These are phyloP conservation scores for Pichia nakasei DNA, from an alignment of 805 yeast species.

Conservation along the genomic window DNA sequence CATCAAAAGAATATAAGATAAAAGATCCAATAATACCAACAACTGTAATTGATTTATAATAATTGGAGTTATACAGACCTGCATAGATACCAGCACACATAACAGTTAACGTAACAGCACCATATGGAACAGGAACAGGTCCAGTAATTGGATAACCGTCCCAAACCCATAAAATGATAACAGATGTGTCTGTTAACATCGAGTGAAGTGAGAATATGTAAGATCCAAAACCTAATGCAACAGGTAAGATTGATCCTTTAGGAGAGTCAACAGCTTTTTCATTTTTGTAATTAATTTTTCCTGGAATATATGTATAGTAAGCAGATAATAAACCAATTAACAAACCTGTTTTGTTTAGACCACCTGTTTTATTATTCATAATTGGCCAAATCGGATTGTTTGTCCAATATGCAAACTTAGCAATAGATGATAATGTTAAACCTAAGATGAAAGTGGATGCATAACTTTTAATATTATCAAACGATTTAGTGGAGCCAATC, in stretches of 20 bases:
- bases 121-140: constrained; percentile 83
- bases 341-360: constrained; percentile 67
- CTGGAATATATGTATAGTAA: constrained; percentile 37
- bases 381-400: constrained; percentile 97
- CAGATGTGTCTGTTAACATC: constrained; percentile 73
- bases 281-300: not conserved
- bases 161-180: constrained; percentile 94
- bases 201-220: constrained; percentile 65
- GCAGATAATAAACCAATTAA: constrained; percentile 56
- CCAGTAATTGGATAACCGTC: constrained; percentile 84
- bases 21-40: constrained; percentile 43
- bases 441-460: constrained; percentile 61
- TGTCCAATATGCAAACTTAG: constrained; percentile 69
- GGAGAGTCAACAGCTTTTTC: not conserved
- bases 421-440: constrained; percentile 58
- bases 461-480: constrained; percentile 29
- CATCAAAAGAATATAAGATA: constrained; percentile 41
- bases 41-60: constrained; percentile 13
- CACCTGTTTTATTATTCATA: constrained; percentile 79
- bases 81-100: constrained; percentile 49
- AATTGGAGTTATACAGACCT: constrained; percentile 30
- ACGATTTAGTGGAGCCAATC: constrained; percentile 25
- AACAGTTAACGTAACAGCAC: constrained; percentile 53
- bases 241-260: constrained; percentile 26
- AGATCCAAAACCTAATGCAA: constrained; percentile 70